Conservation (phyloP, 2,329 filamentous ascomycete species). For the Macrophomina tecta region DNA sequence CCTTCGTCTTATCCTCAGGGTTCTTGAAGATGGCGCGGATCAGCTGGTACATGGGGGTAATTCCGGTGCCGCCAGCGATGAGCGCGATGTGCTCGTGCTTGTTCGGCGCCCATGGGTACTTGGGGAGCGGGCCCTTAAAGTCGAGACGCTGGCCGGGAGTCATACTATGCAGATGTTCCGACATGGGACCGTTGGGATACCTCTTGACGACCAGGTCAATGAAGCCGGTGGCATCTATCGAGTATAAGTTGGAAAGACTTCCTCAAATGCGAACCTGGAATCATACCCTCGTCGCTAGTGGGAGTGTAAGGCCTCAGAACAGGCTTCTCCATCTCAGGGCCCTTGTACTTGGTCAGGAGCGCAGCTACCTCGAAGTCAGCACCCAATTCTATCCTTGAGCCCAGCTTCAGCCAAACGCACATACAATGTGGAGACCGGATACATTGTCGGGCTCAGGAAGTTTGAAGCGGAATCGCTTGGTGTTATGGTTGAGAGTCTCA, state of each 20-base stretch:
- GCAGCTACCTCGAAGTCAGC: conserved; percentile 59
- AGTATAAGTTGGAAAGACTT: not conserved
- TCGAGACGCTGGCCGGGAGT: conserved; percentile 80
- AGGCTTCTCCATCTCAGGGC: conserved; percentile 80
- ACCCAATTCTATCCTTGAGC: not conserved
- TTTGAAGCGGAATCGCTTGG: conserved; percentile 88
- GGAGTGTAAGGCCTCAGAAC: conserved; percentile 93
- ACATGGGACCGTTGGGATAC: conserved; percentile 92
- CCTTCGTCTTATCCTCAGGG: conserved; percentile 95
- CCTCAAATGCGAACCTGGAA: conserved; percentile 17
- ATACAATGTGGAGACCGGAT: conserved; percentile 80
- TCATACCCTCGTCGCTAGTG: conserved; percentile 78
- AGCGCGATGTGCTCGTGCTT: conserved; percentile 90
- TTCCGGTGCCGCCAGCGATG: conserved; percentile 93
- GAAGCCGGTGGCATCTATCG: conserved; percentile 73
- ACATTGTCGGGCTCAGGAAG: conserved; percentile 84
- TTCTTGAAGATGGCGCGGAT: conserved; percentile 91
- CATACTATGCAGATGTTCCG: conserved; percentile 83
- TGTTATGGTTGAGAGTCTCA: conserved; percentile 89
- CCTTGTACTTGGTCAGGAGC: conserved; percentile 90
- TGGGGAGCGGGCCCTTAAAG: conserved; percentile 94
- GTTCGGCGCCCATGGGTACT: conserved; percentile 88
- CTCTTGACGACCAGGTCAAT: conserved; percentile 91
- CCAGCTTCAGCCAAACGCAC: conserved; percentile 47
- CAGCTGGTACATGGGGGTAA: conserved; percentile 98